Percentiles rank a stretch among this genome's conserved stretches.
Conservation (phyloP, 139 green algal species). For the Chlorella sp. region DNA sequence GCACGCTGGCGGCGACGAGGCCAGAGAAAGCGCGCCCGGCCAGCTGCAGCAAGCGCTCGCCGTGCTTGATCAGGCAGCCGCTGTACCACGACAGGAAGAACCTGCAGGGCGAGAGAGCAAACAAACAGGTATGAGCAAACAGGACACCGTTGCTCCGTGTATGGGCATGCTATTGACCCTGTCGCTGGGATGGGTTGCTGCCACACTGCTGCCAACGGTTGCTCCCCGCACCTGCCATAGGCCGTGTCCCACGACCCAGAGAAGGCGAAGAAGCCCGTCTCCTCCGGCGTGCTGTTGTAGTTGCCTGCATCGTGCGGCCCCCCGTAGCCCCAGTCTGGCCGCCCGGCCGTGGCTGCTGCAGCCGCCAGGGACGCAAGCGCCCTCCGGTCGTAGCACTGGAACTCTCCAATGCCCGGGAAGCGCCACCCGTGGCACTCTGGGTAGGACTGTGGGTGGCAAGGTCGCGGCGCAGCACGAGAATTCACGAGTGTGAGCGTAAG, state of each 20-base stretch:
- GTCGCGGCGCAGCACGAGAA: too few species aligned
- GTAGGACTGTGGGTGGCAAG: too few species aligned
- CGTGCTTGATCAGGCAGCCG: constrained; percentile 42
- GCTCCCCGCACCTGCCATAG: constrained; percentile 44
- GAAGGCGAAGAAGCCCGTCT: constrained; percentile 46
- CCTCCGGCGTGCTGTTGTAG: constrained; percentile 47
- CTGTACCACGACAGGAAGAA: constrained; percentile 68
- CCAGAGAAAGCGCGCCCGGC: constrained; percentile 22
- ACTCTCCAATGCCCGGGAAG: constrained; percentile 83
- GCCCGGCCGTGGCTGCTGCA: constrained; percentile 29
- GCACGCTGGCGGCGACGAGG: constrained; percentile 1
- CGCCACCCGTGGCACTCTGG: constrained; percentile 74
- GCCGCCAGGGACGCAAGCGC: constrained; percentile 44
- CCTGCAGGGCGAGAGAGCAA: too few species aligned
- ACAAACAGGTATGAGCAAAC: too few species aligned
- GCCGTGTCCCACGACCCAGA: constrained; percentile 66
- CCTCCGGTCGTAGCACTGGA: constrained; percentile 63
- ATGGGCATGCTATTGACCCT: too few species aligned
- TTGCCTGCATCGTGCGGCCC: constrained; percentile 53
- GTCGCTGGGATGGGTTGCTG: too few species aligned
- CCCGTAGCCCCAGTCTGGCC: constrained; percentile 51
- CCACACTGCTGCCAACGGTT: too few species aligned
- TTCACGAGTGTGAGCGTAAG: too few species aligned
- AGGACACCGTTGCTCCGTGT: too few species aligned
- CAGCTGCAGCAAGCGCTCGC: constrained; percentile 39